These are phyloP conservation scores for Pseudogymnoascus sp. DNA, from an alignment of 2,329 filamentous ascomycete species.

Conservation along the genomic window DNA sequence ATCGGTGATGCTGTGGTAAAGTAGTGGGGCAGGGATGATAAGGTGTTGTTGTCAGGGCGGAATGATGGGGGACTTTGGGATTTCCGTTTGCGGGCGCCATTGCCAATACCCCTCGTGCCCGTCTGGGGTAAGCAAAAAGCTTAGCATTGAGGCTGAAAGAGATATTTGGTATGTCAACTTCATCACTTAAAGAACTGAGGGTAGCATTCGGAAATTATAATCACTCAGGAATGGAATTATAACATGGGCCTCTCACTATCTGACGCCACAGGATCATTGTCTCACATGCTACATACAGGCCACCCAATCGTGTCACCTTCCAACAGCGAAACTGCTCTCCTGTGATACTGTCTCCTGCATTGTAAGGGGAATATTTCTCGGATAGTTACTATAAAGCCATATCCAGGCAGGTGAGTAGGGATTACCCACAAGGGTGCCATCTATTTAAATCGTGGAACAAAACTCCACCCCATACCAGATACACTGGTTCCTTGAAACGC, in stretches of 20 bases:
- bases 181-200: background rate
- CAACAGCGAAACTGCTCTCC: background rate
- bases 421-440: background rate
- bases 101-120: slow-evolving; percentile 1
- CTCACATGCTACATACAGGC: background rate
- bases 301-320: background rate
- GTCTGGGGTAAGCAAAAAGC: slow-evolving; percentile 4
- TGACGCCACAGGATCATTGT: background rate
- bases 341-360: background rate
- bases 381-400: background rate
- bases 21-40: slow-evolving; percentile 7
- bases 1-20: background rate
- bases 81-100: background rate
- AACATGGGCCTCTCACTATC: background rate
- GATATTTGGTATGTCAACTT: background rate
- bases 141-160: slow-evolving; percentile 1
- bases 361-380: background rate
- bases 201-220: background rate
- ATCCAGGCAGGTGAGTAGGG: background rate
- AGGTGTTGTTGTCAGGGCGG: slow-evolving; percentile 4
- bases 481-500: background rate
- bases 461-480: background rate
- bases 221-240: background rate
- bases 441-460: background rate
- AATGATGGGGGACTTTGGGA: background rate